These are phyloP conservation scores for Ophiostoma himal-ulmi DNA, from an alignment of 2,329 filamentous ascomycete genomes.

Conservation along the genomic window DNA sequence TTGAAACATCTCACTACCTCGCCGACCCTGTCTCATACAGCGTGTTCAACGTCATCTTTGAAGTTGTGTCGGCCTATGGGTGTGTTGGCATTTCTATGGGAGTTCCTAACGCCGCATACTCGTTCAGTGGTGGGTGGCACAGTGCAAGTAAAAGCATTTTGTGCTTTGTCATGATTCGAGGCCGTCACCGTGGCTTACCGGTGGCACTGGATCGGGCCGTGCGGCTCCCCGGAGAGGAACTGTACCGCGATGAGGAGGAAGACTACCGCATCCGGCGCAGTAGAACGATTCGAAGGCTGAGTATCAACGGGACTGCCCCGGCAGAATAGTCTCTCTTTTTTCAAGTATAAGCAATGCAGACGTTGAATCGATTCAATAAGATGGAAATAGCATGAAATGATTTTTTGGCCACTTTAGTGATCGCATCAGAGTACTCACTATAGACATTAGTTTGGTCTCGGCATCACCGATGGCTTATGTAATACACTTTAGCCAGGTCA, in stretches of 20 bases:
- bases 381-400: neutral
- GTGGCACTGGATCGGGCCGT: conserved; percentile 52
- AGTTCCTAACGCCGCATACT: conserved; percentile 46
- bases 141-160: conserved; percentile 48
- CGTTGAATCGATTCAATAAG: neutral
- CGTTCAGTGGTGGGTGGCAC: conserved; percentile 51
- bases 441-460: neutral
- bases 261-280: conserved; percentile 38
- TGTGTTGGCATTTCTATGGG: conserved; percentile 55
- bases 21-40: conserved; percentile 48
- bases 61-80: conserved; percentile 53
- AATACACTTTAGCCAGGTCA: neutral
- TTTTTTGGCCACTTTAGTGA: neutral
- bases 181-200: conserved; percentile 49
- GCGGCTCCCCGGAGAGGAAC: conserved; percentile 35
- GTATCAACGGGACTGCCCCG: conserved; percentile 17
- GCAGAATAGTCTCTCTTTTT: neutral
- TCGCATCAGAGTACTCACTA: neutral
- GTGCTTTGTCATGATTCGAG: conserved; percentile 51
- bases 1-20: conserved; percentile 51
- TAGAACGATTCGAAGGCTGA: conserved; percentile 33
- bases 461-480: neutral
- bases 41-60: conserved; percentile 54
- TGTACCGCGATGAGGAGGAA: conserved; percentile 39
- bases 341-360: neutral